Percentiles rank a stretch among this genome's conserved stretches.
These are phyloP conservation scores for Colletotrichum zoysiae DNA, from an alignment of 2,329 filamentous ascomycete species.

Conservation along the genomic window DNA sequence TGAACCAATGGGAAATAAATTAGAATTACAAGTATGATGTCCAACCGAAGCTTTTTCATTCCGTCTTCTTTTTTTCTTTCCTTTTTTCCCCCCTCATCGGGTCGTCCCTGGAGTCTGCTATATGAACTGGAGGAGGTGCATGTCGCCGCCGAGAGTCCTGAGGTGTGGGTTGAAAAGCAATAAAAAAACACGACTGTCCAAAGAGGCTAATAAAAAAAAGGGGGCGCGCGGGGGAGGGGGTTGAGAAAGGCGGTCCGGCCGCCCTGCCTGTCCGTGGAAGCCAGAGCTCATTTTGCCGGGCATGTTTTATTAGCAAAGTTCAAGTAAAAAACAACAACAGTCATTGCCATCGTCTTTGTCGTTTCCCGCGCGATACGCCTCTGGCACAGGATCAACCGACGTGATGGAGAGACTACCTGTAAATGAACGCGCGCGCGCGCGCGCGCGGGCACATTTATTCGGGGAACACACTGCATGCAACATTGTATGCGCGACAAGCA, in stretches of 20 bases:
- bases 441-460: neutral
- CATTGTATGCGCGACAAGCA: neutral
- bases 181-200: too few relatives aligned
- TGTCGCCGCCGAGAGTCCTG: neutral
- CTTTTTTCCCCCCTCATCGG: too few relatives aligned
- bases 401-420: neutral
- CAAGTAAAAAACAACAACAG: neutral
- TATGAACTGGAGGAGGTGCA: neutral
- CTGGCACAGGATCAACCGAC: neutral
- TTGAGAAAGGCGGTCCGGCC: neutral
- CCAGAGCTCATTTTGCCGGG: neutral
- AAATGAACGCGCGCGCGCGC: neutral
- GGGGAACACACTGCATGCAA: conserved; percentile 4
- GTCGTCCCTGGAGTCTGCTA: neutral
- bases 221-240: too few relatives aligned
- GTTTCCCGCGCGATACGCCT: neutral
- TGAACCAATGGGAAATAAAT: conserved; percentile 40
- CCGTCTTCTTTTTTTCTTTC: too few relatives aligned
- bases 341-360: neutral
- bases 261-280: neutral
- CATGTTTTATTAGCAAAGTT: too few relatives aligned
- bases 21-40: conserved; percentile 40
- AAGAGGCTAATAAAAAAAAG: too few relatives aligned
- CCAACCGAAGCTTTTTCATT: conserved; percentile 10
- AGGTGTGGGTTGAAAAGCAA: neutral